Evolutionary conservation across 257 asterid genomes (phyloP).

Genomic region (Penstemon davidsonii): DNA sequence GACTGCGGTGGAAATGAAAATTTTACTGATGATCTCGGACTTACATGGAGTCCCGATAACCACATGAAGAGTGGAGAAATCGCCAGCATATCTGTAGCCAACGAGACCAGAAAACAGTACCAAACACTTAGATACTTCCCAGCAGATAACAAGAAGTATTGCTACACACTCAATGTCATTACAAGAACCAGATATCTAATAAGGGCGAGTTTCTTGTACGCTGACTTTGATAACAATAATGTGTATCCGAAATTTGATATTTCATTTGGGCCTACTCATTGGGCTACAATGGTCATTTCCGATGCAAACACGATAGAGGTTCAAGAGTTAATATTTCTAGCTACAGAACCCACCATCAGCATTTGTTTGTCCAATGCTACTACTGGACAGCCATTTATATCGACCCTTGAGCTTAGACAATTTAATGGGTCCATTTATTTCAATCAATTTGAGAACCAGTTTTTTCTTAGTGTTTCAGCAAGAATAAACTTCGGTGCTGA

Average conservation of each 20-base stretch:
- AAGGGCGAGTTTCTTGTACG: conserved; percentile 90
- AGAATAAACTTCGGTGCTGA: conserved; percentile 93
- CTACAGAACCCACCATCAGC: conserved; percentile 71
- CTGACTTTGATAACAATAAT: conserved; percentile 67
- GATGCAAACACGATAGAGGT: conserved; percentile 75
- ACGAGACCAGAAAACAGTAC: conserved; percentile 75
- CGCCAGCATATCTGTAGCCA: conserved; percentile 55
- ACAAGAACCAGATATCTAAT: conserved; percentile 85
- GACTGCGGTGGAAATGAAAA: conserved; percentile 82
- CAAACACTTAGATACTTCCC: conserved; percentile 75
- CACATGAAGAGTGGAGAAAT: conserved; percentile 54
- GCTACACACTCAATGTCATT: conserved; percentile 70
- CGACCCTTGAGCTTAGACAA: conserved; percentile 93
- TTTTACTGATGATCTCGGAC: conserved; percentile 76
- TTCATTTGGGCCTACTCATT: conserved; percentile 86
- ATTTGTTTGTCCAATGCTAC: conserved; percentile 96
- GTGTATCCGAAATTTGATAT: conserved; percentile 94
- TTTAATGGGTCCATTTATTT: conserved; percentile 86
- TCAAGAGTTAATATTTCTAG: conserved; percentile 86
- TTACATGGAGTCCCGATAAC: conserved; percentile 70
- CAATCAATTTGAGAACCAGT: conserved; percentile 66
- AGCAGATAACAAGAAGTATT: conserved; percentile 79
- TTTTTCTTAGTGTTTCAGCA: conserved; percentile 80
- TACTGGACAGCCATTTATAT: conserved; percentile 93
- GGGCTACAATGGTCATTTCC: conserved; percentile 85